Evolutionary conservation across 257 asterid genomes (phyloP).

Genomic region (Cinchona pubescens): DNA sequence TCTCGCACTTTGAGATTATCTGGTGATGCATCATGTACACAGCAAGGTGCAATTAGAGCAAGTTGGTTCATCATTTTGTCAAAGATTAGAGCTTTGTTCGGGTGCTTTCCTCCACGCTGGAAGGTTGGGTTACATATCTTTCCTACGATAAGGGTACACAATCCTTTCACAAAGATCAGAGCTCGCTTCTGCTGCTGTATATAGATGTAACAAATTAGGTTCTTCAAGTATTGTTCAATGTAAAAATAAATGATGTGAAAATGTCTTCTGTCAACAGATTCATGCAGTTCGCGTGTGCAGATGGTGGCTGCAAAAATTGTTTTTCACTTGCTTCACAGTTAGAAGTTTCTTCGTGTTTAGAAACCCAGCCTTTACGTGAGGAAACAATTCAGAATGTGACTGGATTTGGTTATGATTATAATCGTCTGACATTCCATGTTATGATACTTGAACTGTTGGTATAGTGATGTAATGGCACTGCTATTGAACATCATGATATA

Average conservation of each 20-base stretch:
- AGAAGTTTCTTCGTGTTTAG: slow-evolving; percentile 17
- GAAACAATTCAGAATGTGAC: slow-evolving; percentile 10
- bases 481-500: neutral
- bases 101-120: slow-evolving; percentile 17
- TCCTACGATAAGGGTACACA: slow-evolving; percentile 36
- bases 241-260: slow-evolving; percentile 31
- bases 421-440: neutral
- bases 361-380: slow-evolving; percentile 12
- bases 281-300: slow-evolving; percentile 33
- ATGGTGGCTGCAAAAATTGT: slow-evolving; percentile 17
- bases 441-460: slow-evolving; percentile 4
- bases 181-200: slow-evolving; percentile 29
- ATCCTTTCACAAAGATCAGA: slow-evolving; percentile 38
- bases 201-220: slow-evolving; percentile 30
- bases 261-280: slow-evolving; percentile 26
- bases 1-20: slow-evolving; percentile 12
- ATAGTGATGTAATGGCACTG: slow-evolving; percentile 1
- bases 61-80: neutral
- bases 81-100: slow-evolving; percentile 21
- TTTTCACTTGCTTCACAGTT: slow-evolving; percentile 6
- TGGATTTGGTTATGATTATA: slow-evolving; percentile 7
- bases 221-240: slow-evolving; percentile 28
- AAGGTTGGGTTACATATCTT: slow-evolving; percentile 45
- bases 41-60: slow-evolving; percentile 7
- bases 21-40: neutral